Base-by-base conservation (phyloP, 164 flowering plant genomes). In the Santalum album region DNA sequence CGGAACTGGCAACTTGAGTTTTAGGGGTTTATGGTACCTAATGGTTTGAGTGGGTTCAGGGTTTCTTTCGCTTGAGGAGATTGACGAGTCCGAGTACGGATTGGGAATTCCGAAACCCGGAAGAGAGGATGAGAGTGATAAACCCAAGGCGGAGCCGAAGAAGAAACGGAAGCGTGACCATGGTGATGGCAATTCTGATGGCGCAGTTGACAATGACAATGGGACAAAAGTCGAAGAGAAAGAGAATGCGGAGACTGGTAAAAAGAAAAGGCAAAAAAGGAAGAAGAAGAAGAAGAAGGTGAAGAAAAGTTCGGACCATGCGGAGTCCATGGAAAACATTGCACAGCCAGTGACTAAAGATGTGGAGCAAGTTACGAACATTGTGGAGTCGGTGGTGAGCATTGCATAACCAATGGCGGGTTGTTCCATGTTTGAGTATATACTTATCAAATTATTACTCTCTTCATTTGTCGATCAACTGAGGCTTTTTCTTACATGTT, bases 1-100 rank as follows among this genome's bases (percentile, higher is more conserved):
- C n/a, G n/a, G n/a, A n/a, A n/a, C n/a, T n/a, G n/a, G n/a, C n/a
- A n/a, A n/a, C n/a, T n/a, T n/a, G n/a, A n/a, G n/a, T n/a, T n/a
- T n/a, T n/a, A n/a, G n/a, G 36, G 36, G 12, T 32, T 32, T 7
- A 32, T 32, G 36, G 7, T 7, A 32, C 12, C 1, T 7, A 32
- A 12, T 1, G 39, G 34, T 53, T 43, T 17, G 48, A 19, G 12
- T 57, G 46, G 29, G 22, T 67, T 72, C 61, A 86, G 95, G 97
- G 16, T 81, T 90, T 66, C 77, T 86, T 27, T 78, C 89, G 2
- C 84, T 90, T 4, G 97, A 90, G 67, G 97, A 90, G 80, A 76
- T 90, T 63, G 90, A 90, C 57, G 97, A 83, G 40, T 64, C 79
- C 16, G 80, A 64, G 48, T 90, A 82, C 44, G 73, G 74, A 1